phyloP scores from a whole-genome alignment of 441 rosid genomes.

The Aleurites moluccanus region DNA sequence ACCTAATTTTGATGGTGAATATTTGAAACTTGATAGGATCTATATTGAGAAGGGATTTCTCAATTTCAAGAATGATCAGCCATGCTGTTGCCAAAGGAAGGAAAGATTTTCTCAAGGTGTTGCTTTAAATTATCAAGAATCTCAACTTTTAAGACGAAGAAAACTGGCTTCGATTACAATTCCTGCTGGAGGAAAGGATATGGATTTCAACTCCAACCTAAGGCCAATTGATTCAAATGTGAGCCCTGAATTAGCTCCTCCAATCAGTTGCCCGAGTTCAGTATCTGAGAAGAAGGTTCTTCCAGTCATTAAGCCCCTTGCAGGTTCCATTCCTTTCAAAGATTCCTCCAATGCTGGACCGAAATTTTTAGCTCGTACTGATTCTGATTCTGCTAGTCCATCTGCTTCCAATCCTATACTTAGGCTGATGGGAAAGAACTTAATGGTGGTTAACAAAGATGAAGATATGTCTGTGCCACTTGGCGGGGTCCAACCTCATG shows the following conservation, averaged over 20 bases:
- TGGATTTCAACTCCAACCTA: constrained; percentile 23
- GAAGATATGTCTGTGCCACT: constrained; percentile 45
- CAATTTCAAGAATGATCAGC: constrained; percentile 53
- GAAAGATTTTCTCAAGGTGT: constrained; percentile 53
- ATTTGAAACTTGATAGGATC: constrained; percentile 31
- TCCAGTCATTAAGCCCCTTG: constrained; percentile 31
- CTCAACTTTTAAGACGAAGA: constrained; percentile 57
- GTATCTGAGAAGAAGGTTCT: constrained; percentile 39
- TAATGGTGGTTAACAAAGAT: constrained; percentile 82
- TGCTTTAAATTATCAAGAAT: constrained; percentile 48
- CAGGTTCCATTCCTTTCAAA: constrained; percentile 36
- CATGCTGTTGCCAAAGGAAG: constrained; percentile 85
- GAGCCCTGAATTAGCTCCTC: constrained; percentile 39
- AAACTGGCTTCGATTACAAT: constrained; percentile 42
- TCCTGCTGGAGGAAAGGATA: constrained; percentile 37
- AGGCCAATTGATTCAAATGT: constrained; percentile 32
- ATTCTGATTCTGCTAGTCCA: constrained; percentile 50
- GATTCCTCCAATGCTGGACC: constrained; percentile 40
- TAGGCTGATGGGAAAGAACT: constrained; percentile 93
- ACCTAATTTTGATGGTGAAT: constrained; percentile 33
- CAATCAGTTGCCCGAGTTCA: constrained; percentile 27
- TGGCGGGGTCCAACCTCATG: constrained; percentile 33
- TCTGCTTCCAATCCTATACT: constrained; percentile 74
- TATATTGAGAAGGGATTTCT: constrained; percentile 52
- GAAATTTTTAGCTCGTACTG: constrained; percentile 35